Evolutionary conservation across 2,329 filamentous ascomycete genomes (phyloP), one percentile per base, ranked within the genome.

Genomic region (Neofusicoccum cordaticola): DNA sequence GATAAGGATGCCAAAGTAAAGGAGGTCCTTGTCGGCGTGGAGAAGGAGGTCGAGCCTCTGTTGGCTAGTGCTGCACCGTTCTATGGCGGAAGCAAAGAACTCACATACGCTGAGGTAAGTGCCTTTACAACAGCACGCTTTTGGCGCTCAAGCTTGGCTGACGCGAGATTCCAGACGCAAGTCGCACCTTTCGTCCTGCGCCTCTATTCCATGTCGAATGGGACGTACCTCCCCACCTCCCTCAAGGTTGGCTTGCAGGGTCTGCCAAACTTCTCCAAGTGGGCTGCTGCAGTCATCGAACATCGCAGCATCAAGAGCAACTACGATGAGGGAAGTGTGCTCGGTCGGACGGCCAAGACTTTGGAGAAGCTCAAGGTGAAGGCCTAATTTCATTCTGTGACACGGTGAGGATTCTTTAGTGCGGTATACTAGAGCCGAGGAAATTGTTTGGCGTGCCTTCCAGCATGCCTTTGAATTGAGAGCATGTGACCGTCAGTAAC

Each of bases 21-120:
- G 22, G 83, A 83, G 8, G 78, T 86, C n/a, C 78, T 89, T 2
- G 81, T 80, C 1, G 80, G 80, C 1, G 77, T 91, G 1, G 80
- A 82, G 62, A 91, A 89, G 78, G 90, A 94, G 71, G 79, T 95
- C 63, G 91, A 93, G 77, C 90, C 90, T 1, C 77, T 92, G 42
- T 79, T 96, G 31, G 72, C 74, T 11, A 44, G 5, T 12, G 79
- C 79, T 6, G 66, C 48, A 5, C 81, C 80, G 0, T 83, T 81
- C 69, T 82, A 82, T 65, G 79, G 78, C 0, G 80, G 80, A 0
- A 80, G 76, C 58, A 69, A 73, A n/a, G 75, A 77, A 72, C 72
- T 93, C 45, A 94, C 90, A 0, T 76, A 93, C 41, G 91, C 88
- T 11, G 92, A 95, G 85, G 90, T 91, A 77, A 66, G 78, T 58